phyloP scores from a whole-genome alignment of 331 rosid genomes.

The Cucumis variabilis region DNA sequence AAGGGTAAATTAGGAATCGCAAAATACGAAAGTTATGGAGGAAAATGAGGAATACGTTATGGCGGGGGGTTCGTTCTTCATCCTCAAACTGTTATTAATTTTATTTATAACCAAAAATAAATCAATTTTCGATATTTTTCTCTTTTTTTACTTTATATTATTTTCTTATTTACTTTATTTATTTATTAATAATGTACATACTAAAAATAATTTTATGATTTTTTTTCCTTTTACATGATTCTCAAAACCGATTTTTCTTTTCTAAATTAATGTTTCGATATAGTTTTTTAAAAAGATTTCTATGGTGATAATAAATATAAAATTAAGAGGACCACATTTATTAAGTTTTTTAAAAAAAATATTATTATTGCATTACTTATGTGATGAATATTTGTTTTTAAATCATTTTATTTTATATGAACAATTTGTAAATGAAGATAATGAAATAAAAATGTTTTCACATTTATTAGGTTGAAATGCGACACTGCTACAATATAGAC shows the following conservation, averaged over 20 bases:
- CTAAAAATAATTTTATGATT: background rate
- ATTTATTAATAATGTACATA: background rate
- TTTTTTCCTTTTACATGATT: background rate
- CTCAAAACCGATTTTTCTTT: background rate
- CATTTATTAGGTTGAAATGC: background rate
- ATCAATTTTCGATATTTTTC: background rate
- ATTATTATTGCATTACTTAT: background rate
- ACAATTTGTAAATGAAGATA: too few relatives aligned
- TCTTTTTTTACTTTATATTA: background rate
- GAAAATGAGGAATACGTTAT: slow-evolving; percentile 34
- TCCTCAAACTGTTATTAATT: slow-evolving; percentile 28
- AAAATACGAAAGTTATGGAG: slow-evolving; percentile 32
- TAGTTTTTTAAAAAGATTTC: background rate
- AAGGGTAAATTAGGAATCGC: slow-evolving; percentile 30
- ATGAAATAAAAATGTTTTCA: too few relatives aligned
- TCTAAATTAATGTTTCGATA: background rate
- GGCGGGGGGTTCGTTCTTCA: slow-evolving; percentile 30
- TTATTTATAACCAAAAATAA: background rate
- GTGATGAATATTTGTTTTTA: too few relatives aligned
- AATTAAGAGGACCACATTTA: slow-evolving; percentile 25
- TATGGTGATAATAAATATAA: background rate
- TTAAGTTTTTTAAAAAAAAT: too few relatives aligned
- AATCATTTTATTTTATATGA: background rate
- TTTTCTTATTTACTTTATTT: slow-evolving; percentile 7
- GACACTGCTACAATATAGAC: too few relatives aligned